Base-by-base conservation (phyloP, 2,329 filamentous ascomycete genomes). In the Teratosphaeriaceae sp. region DNA sequence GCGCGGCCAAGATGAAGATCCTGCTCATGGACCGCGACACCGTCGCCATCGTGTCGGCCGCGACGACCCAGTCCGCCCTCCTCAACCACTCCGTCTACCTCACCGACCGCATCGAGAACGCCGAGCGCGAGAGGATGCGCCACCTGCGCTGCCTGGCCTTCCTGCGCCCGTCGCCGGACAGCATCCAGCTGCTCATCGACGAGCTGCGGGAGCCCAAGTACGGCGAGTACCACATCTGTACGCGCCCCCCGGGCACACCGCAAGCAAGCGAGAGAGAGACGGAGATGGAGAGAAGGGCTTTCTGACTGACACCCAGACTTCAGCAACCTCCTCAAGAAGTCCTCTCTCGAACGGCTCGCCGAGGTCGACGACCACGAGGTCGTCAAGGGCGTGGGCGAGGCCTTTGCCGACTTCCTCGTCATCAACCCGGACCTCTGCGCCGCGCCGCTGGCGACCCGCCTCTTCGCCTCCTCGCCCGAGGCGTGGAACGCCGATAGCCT, bases 341-440 rank as follows among this genome's bases (percentile, higher is more conserved):
- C 92, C 2, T 86, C 90, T 0, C 74, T 98, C 19, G 92, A 98
- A 65, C 80, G 92, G 33, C 73, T 98, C 33, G 92, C 92, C 24
- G 94, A 98, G 71, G 89, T 92, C 20, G 92, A 98, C 62, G 89
- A 96, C 55, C 88, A 98, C 60, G 94, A 98, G 67, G 88, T 98
- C 26, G 90, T 98, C 51, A 94, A 89, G 61, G 74, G 80, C 11
- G 85, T 98, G 1, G 89, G 97, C 61, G 92, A 98, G 67, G 87
- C 94, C 63, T 98, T 97, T 65, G 88, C 90, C 48, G 92, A 98
- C 64, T 98, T 90, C 60, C 78, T 92, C 35, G 88, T 96, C 59
- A 80, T 97, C 60, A 98, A 98, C 60, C 87, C 89, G 1, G 94
- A 98, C 58, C 73, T 98, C 1, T 61, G 56, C 52, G 59, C 53